These are phyloP conservation scores for Artemisia annua DNA, from an alignment of 129 eudicot genomes.

Conservation along the genomic window DNA sequence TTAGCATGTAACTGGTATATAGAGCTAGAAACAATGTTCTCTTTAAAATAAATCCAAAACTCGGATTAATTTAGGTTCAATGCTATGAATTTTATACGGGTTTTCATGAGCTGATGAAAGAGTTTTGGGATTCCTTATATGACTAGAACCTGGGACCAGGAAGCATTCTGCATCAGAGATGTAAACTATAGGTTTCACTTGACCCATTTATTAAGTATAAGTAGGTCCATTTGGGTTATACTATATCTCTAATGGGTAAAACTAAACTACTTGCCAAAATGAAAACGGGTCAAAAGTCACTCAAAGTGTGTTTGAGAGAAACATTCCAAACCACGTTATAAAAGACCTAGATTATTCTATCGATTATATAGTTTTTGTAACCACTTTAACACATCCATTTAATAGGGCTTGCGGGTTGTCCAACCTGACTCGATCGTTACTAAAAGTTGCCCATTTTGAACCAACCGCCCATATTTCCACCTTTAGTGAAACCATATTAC, in stretches of 20 bases:
- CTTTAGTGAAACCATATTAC: not conserved
- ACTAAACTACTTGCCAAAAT: not conserved
- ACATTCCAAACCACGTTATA: no score
- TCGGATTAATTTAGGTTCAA: not conserved
- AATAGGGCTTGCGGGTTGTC: no score
- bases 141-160: no score
- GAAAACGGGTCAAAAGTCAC: not conserved
- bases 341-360: no score
- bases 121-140: not conserved
- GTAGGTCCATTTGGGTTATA: slow-evolving; percentile 6
- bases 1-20: not conserved
- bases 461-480: not conserved
- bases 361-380: no score
- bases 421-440: no score
- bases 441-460: no score
- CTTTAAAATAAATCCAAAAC: not conserved
- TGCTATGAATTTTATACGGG: not conserved
- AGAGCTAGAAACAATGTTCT: not conserved
- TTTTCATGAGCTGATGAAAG: not conserved
- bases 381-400: no score
- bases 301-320: no score
- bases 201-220: not conserved
- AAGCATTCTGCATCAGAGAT: no score
- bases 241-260: not conserved
- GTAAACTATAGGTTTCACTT: no score